These are phyloP conservation scores for Rhododendron ovatum DNA, from an alignment of 148 eudicot species.

Conservation along the genomic window DNA sequence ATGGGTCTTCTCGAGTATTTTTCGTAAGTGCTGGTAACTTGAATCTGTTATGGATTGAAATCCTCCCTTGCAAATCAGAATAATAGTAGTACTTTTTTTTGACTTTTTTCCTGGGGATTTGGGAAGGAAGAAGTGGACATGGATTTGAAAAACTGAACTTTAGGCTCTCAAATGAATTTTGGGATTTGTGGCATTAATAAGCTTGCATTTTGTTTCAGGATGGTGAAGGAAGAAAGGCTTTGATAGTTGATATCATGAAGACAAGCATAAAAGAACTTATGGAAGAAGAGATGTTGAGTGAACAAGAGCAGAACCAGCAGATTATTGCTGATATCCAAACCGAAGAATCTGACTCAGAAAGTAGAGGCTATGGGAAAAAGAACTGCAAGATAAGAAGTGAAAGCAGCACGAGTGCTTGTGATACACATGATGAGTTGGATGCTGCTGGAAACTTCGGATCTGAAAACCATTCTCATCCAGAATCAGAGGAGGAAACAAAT, in stretches of 20 bases:
- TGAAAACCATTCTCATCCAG: constrained; percentile 18
- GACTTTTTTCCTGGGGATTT: background rate
- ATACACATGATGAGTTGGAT: constrained; percentile 38
- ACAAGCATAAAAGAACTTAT: constrained; percentile 83
- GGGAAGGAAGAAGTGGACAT: constrained; percentile 20
- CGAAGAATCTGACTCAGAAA: constrained; percentile 17
- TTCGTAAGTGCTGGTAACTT: constrained; percentile 31
- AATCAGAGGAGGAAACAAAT: constrained; percentile 42
- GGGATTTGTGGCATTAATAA: constrained; percentile 4
- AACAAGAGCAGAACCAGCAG: constrained; percentile 32
- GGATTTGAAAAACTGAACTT: constrained; percentile 8
- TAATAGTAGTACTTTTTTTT: background rate
- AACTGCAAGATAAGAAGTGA: constrained; percentile 27
- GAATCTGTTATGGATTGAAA: background rate
- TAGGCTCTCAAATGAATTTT: background rate
- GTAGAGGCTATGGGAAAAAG: constrained; percentile 26
- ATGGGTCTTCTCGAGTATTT: constrained; percentile 21
- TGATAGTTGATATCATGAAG: constrained; percentile 33
- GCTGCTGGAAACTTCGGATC: constrained; percentile 23
- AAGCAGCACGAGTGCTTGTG: constrained; percentile 35
- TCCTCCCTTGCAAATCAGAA: background rate
- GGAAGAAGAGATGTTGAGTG: constrained; percentile 87
- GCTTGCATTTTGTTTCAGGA: constrained; percentile 42
- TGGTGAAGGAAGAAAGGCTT: constrained; percentile 32
- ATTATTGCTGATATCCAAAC: constrained; percentile 18